Base-by-base conservation (phyloP, 495 filamentous ascomycete genomes). In the Penicillium bialowiezense region DNA sequence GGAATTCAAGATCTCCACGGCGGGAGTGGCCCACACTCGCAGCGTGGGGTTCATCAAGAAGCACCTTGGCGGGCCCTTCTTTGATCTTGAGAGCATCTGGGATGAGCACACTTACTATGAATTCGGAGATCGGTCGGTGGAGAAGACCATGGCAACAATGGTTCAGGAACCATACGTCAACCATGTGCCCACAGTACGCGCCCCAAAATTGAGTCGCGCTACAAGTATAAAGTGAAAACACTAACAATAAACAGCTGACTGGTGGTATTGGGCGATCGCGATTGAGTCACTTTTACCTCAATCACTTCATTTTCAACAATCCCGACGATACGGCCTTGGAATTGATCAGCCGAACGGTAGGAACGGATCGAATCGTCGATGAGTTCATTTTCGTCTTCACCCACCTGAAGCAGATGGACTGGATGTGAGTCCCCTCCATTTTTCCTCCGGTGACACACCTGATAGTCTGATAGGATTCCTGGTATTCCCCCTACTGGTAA, bases 251-350 rank as follows among this genome's bases (percentile, higher is more conserved):
- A n/a, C 41, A 70, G 65, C 41, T 87, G 59, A 90, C 87, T 2
- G 89, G 89, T 10, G 89, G 88, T 0, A 72, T 88, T 34, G 89
- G 89, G 2, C 72, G 79, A 18, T 69, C 74, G 26, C 73, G 75
- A 7, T 67, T 93, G 17, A 75, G 74, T 2, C 59, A 72, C 6
- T 95, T 93, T 59, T 92, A 92, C 60, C 73, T 72, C 5, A 62
- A 89, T 40, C 81, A 87, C 57, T 92, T 92, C 67, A 85, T 90
- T 46, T 83, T 85, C 31, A 77, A 72, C 41, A 87, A 90, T 44
- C 85, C 89, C 12, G 71, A 72, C 0, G 83, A 85, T 32, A 78
- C 84, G 7, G 63, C 62, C 19, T 72, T 90, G 50, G 82, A 87
- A 52, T 74, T 92, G 5, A 65, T 92, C 21, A 88, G 83, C 32